These are phyloP conservation scores for Kondoa malvinella DNA, from an alignment of 768 basidiomycete genomes.

Conservation along the genomic window DNA sequence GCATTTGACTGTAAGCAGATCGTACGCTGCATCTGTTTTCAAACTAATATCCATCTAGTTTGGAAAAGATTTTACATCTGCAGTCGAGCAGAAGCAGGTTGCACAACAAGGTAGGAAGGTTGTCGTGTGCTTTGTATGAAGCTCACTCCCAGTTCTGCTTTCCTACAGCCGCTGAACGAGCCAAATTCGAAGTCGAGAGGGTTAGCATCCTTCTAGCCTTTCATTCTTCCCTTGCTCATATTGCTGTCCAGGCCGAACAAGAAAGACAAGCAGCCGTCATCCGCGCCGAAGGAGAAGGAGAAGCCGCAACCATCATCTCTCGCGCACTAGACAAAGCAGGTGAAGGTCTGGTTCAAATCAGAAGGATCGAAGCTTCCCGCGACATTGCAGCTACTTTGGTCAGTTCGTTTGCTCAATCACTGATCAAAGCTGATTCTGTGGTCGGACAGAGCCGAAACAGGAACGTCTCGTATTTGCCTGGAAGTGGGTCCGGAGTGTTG, in stretches of 20 bases:
- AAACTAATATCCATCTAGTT: conserved; percentile 24
- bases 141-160: neutral
- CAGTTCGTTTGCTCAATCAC: neutral
- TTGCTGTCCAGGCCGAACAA: conserved; percentile 66
- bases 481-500: conserved; percentile 59
- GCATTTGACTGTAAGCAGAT: conserved; percentile 21
- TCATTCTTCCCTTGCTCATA: conserved; percentile 2
- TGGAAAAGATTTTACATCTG: conserved; percentile 35
- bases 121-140: neutral
- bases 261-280: conserved; percentile 97
- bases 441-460: conserved; percentile 37
- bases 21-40: neutral
- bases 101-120: conserved; percentile 73
- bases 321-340: conserved; percentile 80
- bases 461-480: conserved; percentile 81
- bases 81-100: conserved; percentile 99
- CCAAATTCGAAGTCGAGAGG: conserved; percentile 98
- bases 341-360: conserved; percentile 81
- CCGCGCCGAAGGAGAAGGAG: conserved; percentile 93
- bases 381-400: conserved; percentile 79
- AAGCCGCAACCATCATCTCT: conserved; percentile 86
- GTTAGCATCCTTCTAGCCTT: conserved; percentile 34
- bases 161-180: conserved; percentile 75
- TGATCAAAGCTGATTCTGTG: neutral
- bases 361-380: conserved; percentile 95